Percentiles rank a stretch among this genome's conserved stretches.
These are phyloP conservation scores for Citeromyces siamensis DNA, from an alignment of 1,139 yeast species.

Conservation along the genomic window DNA sequence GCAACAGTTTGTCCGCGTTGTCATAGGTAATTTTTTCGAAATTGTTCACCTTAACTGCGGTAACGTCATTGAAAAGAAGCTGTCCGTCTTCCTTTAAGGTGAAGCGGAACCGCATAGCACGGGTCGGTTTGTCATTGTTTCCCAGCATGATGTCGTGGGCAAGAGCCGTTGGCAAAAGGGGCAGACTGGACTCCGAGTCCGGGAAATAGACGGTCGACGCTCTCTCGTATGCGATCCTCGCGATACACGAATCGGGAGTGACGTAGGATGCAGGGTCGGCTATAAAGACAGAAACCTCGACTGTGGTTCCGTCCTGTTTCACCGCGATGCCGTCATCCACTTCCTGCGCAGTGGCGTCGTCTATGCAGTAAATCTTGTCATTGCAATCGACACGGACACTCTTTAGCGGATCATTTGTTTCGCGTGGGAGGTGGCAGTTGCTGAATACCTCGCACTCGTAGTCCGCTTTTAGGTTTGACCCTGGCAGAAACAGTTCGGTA, in stretches of 20 bases:
- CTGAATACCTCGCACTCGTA: neutral
- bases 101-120: conserved; percentile 35
- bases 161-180: conserved; percentile 60
- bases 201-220: conserved; percentile 70
- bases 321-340: conserved; percentile 90
- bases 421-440: neutral
- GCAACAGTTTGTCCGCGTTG: conserved; percentile 29
- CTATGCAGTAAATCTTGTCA: conserved; percentile 72
- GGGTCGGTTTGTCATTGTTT: conserved; percentile 24
- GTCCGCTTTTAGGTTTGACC: neutral
- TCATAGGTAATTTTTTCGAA: conserved; percentile 37
- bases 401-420: conserved; percentile 1
- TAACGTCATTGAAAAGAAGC: conserved; percentile 20
- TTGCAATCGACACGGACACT: conserved; percentile 24
- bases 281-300: conserved; percentile 54
- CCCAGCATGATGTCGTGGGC: conserved; percentile 51
- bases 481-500: conserved; percentile 27
- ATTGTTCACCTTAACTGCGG: conserved; percentile 27
- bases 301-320: conserved; percentile 20
- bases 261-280: conserved; percentile 79
- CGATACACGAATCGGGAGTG: conserved; percentile 32
- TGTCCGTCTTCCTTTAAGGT: conserved; percentile 20
- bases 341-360: conserved; percentile 70
- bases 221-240: conserved; percentile 46
- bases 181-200: conserved; percentile 32